Base-by-base conservation (phyloP, 352 stramenopile genomes). In the Pythium grandisporangium region DNA sequence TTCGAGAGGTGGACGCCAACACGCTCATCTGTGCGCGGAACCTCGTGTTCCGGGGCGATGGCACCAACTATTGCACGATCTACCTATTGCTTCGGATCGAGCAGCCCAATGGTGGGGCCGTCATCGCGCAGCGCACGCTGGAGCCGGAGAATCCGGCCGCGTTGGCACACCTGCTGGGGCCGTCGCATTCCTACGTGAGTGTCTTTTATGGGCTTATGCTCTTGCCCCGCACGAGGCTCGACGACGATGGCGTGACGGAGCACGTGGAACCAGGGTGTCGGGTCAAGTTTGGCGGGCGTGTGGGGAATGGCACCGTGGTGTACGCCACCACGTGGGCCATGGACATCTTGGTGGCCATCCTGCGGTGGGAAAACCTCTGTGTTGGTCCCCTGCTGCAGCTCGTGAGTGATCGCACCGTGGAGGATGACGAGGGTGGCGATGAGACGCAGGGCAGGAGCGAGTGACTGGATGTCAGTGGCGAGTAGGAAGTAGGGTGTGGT, bases 21-120 rank as follows among this genome's bases (percentile, higher is more conserved):
- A 51, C 53, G 20, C 26, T 58, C 8, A 32, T 62, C 6, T 57
- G 48, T n/a, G 53, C 53, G 16, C 53, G 53, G 2, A 58, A 62
- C 34, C 30, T 62, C 23, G 48, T 58, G 6, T 57, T 58, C 16
- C 43, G 39, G 0, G 48, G 43, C 17, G 53, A 62, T 10, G 26
- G 32, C 27, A 42, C 27, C 30, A 56, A 53, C 33, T 61, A 53
- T 37, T 57, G 47, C 27, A 52, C 42, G 17, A 49, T 61, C 16
- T 61, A 57, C 34, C 24, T 61, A 37, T 42, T 61, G 30, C 40
- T 61, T 33, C 53, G 47, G 13, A 42, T 61, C 17, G 30, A 37
- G 12, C 24, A 49, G 10, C n/a, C n/a, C n/a, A n/a, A n/a, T n/a
- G n/a, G n/a, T n/a, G 53, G 53, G 3, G 51, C 49, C 30, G 48